Conservation (phyloP, 1,284 basidiomycete genomes). For the Malassezia slooffiae region DNA sequence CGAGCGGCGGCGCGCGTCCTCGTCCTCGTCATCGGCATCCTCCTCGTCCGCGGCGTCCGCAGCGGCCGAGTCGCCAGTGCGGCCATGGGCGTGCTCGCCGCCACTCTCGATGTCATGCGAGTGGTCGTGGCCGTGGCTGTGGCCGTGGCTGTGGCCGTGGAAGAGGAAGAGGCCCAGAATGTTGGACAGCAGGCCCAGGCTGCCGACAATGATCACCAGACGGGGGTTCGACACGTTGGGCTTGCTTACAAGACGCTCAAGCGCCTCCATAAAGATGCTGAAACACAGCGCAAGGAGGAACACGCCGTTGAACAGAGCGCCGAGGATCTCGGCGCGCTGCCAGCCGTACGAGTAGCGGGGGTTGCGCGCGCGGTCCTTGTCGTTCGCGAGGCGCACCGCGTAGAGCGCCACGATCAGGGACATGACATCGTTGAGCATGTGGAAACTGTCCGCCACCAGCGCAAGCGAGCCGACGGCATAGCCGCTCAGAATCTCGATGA, state of each 20-base stretch:
- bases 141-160: slow-evolving; percentile 54
- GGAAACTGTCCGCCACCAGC: slow-evolving; percentile 90
- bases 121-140: slow-evolving; percentile 54
- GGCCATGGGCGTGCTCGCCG: slow-evolving; percentile 9
- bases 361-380: slow-evolving; percentile 9
- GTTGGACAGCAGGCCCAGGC: slow-evolving; percentile 78
- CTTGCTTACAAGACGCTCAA: slow-evolving; percentile 70
- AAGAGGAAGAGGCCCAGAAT: slow-evolving; percentile 87
- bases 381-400: slow-evolving; percentile 58
- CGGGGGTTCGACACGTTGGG: slow-evolving; percentile 71
- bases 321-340: slow-evolving; percentile 95
- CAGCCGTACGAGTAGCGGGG: slow-evolving; percentile 78
- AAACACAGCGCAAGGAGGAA: slow-evolving; percentile 92
- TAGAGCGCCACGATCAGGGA: slow-evolving; percentile 89
- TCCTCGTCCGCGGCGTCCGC: slow-evolving; percentile 1
- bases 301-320: slow-evolving; percentile 75
- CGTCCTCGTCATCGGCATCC: slow-evolving; percentile 6
- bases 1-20: slow-evolving; percentile 17
- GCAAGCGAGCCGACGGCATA: slow-evolving; percentile 89
- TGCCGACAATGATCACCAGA: slow-evolving; percentile 81
- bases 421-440: slow-evolving; percentile 76
- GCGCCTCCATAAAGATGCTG: slow-evolving; percentile 83
- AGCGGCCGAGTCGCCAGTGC: neutral
- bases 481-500: slow-evolving; percentile 70
- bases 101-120: slow-evolving; percentile 6